Evolutionary conservation across 768 basidiomycete genomes (phyloP).

Genomic region (Grammothele lineata): DNA sequence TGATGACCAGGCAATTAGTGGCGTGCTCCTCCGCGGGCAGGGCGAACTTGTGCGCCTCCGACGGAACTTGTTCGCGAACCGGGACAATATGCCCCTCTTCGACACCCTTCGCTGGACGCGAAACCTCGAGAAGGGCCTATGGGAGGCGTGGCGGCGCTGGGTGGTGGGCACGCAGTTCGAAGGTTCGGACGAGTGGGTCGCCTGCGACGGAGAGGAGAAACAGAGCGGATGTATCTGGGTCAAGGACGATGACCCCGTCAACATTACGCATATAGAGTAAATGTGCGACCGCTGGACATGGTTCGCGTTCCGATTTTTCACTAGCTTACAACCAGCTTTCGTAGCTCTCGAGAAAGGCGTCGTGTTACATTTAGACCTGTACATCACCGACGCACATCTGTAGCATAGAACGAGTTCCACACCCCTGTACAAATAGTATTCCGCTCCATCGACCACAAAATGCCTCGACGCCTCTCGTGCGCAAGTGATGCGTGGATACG

Average conservation of each 20-base stretch:
- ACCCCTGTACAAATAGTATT: conserved; percentile 10
- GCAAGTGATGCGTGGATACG: not conserved
- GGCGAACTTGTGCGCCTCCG: conserved; percentile 40
- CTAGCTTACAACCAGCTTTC: too few species aligned
- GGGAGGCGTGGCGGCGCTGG: conserved; percentile 45
- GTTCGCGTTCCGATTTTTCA: too few species aligned
- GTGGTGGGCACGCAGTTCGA: conserved; percentile 37
- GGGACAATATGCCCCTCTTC: conserved; percentile 42
- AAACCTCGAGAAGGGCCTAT: conserved; percentile 43
- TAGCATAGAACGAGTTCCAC: conserved; percentile 6
- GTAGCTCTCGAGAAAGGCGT: too few species aligned
- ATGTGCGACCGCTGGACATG: not conserved
- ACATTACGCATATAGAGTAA: conserved; percentile 15
- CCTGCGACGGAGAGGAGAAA: conserved; percentile 26
- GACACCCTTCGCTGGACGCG: conserved; percentile 44
- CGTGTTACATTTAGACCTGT: too few species aligned
- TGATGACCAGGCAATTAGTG: too few species aligned
- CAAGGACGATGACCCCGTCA: conserved; percentile 22
- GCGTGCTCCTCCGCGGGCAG: conserved; percentile 17
- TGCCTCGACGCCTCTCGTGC: not conserved
- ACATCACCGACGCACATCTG: conserved; percentile 1
- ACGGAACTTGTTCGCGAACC: conserved; percentile 35
- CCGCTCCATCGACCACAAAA: not conserved
- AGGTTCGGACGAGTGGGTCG: conserved; percentile 35
- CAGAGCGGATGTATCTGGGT: conserved; percentile 28